These are phyloP conservation scores for Trametes versicolor DNA, from an alignment of 1,284 basidiomycete genomes.

Conservation along the genomic window DNA sequence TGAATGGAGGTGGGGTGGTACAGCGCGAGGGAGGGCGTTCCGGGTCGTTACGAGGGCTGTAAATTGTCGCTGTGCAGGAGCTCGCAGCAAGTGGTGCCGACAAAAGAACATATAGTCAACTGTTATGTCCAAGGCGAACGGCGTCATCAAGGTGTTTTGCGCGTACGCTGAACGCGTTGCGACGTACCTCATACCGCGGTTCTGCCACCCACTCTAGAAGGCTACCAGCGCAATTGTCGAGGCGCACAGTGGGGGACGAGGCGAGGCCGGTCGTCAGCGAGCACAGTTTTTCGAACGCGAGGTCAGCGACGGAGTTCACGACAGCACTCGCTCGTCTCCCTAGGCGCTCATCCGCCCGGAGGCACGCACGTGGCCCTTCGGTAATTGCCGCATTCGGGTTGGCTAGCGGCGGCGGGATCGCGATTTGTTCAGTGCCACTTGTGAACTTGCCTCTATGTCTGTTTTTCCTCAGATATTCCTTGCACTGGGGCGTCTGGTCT, in stretches of 20 bases:
- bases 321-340: constrained; percentile 1
- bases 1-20: not conserved
- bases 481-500: too few species aligned
- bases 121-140: constrained; percentile 17
- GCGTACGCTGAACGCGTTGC: not conserved
- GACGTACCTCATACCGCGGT: constrained; percentile 44
- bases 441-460: too few species aligned
- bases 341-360: constrained; percentile 4
- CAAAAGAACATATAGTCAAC: constrained; percentile 49
- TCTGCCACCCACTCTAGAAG: constrained; percentile 22
- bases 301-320: constrained; percentile 13
- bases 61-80: constrained; percentile 39
- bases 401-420: not conserved
- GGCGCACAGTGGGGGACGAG: constrained; percentile 8
- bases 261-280: constrained; percentile 13
- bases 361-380: constrained; percentile 2
- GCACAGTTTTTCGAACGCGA: constrained; percentile 18
- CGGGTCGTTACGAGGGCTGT: constrained; percentile 25
- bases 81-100: constrained; percentile 46
- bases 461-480: too few species aligned
- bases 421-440: too few species aligned
- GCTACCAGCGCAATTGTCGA: constrained; percentile 12
- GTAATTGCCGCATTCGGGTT: not conserved
- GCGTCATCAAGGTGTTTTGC: not conserved
- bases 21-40: constrained; percentile 17